Evolutionary conservation across 1,139 yeast species (phyloP).

Genomic region (Zygosaccharomyces sapae): DNA sequence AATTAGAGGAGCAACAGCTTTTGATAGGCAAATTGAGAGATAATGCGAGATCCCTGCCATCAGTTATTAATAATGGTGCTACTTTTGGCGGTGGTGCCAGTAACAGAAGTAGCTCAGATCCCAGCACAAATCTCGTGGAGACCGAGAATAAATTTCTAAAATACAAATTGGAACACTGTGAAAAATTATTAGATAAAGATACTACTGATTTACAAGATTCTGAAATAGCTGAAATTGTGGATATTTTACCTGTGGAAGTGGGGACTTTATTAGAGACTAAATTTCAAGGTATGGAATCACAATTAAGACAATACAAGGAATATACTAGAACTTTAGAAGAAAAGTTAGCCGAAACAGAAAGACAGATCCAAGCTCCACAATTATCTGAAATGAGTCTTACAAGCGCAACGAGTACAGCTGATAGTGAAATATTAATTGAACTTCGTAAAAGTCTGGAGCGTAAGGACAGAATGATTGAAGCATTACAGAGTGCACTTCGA

Average conservation of each 20-base stretch:
- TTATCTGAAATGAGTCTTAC: too few relatives aligned
- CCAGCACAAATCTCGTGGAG: conserved; percentile 15
- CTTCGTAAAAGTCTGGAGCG: conserved; percentile 57
- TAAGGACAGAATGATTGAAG: conserved; percentile 75
- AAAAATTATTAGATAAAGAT: conserved; percentile 29
- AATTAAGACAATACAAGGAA: conserved; percentile 22
- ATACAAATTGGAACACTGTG: conserved; percentile 37
- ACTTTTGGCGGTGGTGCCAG: conserved; percentile 5
- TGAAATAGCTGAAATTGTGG: conserved; percentile 27
- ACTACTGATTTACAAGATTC: conserved; percentile 25
- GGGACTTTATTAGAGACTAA: conserved; percentile 29
- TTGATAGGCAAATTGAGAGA: conserved; percentile 35
- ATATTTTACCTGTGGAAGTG: conserved; percentile 29
- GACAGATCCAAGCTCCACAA: conserved; percentile 3
- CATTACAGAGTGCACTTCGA: conserved; percentile 58
- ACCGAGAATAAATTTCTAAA: conserved; percentile 32
- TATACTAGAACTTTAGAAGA: conserved; percentile 24
- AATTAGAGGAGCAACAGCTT: conserved; percentile 40
- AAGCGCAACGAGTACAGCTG: too few relatives aligned
- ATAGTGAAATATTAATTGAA: conserved; percentile 54
- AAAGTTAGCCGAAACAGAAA: conserved; percentile 12
- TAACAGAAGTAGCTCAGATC: conserved; percentile 8
- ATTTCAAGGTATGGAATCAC: conserved; percentile 27
- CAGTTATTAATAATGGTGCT: neutral
- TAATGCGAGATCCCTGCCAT: conserved; percentile 2